Base-by-base conservation (phyloP, 2,329 filamentous ascomycete species). In the Colletotrichum orbiculare region DNA sequence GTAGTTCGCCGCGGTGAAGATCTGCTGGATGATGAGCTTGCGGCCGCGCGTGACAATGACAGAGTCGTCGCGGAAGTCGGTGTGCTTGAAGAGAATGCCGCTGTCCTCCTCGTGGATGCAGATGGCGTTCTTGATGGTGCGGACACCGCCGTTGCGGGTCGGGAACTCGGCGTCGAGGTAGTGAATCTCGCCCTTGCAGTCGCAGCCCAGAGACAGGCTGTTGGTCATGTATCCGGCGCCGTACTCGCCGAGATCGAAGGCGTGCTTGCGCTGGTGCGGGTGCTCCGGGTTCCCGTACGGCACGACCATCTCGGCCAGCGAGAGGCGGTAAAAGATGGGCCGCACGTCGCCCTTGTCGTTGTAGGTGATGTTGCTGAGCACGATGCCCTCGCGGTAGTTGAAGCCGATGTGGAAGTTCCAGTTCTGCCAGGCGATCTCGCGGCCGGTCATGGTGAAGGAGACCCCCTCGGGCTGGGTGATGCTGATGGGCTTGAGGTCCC, bases 1-100 rank as follows among this genome's bases (percentile, higher is more conserved):
- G 79, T 97, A 97, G 82, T 97, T 97, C 34, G 94, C 94, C 0
- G 94, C 94, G 0, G 94, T 97, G 80, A 97, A 97, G 74, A 97
- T 91, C 71, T 97, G 94, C 69, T 93, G 94, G 69, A 97, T 85
- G 73, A 97, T 85, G 63, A 97, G 86, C 75, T 96, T 96, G 58
- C 93, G 88, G 2, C 90, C 93, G 34, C 94, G 89, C 0, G 94
- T 97, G 5, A 97, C 92, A 9, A 96, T 93, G 59, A 89, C 87
- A 0, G 92, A 95, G 47, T 96, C 91, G 73, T 97, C 94, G 42
- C 94, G 87, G 86, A 97, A 97, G 78, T 97, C 94, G 13, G 89
- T 94, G 79, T 96, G 93, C 81, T 97, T 97, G 87, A 96, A 97
- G 1, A 97, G 83, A 64, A 97, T 96, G 6, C 94, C 94, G 2